A percentile compares a stretch with the other conserved stretches of the same genome.
Conservation (phyloP, 306 rosid genomes). For the Prunus davidiana region DNA sequence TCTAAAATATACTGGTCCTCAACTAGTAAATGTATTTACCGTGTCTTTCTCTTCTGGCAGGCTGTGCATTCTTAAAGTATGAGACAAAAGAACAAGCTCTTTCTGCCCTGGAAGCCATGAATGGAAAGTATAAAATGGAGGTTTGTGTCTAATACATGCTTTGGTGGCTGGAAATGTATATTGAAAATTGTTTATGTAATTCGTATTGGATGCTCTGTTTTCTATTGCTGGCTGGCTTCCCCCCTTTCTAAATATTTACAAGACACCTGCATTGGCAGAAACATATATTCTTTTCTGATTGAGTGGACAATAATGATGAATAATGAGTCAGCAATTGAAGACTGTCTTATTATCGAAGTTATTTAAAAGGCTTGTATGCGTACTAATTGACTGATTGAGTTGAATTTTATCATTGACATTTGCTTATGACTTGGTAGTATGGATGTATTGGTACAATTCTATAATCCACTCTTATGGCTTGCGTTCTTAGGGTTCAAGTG, state of each 20-base stretch:
- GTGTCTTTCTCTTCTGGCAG: conserved; percentile 33
- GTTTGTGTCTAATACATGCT: conserved; percentile 38
- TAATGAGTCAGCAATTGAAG: background rate
- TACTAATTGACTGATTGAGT: background rate
- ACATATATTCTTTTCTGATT: background rate
- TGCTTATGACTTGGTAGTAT: background rate
- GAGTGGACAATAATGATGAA: background rate
- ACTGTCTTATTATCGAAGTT: background rate
- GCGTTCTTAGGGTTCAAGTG: conserved; percentile 76
- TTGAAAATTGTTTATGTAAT: background rate
- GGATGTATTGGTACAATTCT: conserved; percentile 7
- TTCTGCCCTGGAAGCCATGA: conserved; percentile 74
- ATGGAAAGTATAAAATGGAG: conserved; percentile 96
- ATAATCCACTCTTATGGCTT: conserved; percentile 27
- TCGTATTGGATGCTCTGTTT: background rate
- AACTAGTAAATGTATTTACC: conserved; percentile 12
- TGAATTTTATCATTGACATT: conserved; percentile 3
- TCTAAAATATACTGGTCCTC: background rate
- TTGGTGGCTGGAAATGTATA: conserved; percentile 15
- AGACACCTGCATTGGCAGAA: background rate
- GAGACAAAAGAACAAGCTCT: conserved; percentile 96
- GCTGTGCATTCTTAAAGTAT: conserved; percentile 95
- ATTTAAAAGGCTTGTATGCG: background rate
- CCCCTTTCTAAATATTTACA: background rate
- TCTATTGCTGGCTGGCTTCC: background rate